These are phyloP conservation scores for Cystobasidiaceae sp. DNA, from an alignment of 1,284 basidiomycete genomes.

Conservation along the genomic window DNA sequence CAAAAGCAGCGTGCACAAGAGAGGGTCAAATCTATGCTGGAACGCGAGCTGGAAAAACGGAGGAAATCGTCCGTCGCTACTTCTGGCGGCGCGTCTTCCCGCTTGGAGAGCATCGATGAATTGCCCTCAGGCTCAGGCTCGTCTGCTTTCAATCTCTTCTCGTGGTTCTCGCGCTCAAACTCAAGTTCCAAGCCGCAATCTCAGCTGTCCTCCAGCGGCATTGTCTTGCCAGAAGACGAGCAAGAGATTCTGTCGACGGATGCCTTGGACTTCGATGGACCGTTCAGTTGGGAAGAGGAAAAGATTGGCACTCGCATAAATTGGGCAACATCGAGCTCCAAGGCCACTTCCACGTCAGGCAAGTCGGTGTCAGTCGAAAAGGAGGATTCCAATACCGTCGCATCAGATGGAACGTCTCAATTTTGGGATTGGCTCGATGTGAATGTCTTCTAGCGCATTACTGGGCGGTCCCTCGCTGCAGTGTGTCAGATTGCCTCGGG, in stretches of 20 bases:
- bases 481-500: too few species aligned
- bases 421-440: conserved; percentile 6
- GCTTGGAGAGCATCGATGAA: conserved; percentile 40
- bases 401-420: not conserved
- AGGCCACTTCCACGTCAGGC: not conserved
- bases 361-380: not conserved
- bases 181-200: conserved; percentile 15
- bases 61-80: conserved; percentile 31
- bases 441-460: not conserved
- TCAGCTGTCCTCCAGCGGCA: not conserved
- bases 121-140: conserved; percentile 27
- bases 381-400: not conserved
- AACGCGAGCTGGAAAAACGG: conserved; percentile 40
- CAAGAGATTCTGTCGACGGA: conserved; percentile 37
- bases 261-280: conserved; percentile 38
- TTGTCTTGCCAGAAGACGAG: conserved; percentile 38
- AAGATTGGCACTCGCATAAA: conserved; percentile 28
- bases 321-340: conserved; percentile 36
- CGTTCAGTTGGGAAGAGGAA: conserved; percentile 36
- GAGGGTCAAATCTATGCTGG: conserved; percentile 36
- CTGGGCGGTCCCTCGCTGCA: too few species aligned
- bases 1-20: conserved; percentile 35
- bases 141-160: conserved; percentile 6
- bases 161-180: not conserved
- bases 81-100: conserved; percentile 17